A percentile compares a stretch with the other conserved stretches of the same genome.
These are phyloP conservation scores for Globisporangium acanthophoron DNA, from an alignment of 352 stramenopile genomes.

Conservation along the genomic window DNA sequence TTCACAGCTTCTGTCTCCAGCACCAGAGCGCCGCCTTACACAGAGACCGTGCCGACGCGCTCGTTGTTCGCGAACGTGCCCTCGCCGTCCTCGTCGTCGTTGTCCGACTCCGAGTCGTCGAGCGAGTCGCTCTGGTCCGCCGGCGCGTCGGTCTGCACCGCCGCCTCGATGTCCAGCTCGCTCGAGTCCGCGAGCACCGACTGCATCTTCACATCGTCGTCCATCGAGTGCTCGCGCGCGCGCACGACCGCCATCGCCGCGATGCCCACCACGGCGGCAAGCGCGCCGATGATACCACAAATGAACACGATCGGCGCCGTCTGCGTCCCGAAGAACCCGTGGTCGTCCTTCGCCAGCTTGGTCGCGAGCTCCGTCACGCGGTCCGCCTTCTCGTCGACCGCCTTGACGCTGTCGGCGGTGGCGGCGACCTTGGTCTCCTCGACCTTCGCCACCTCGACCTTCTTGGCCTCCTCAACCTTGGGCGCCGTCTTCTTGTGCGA, in stretches of 20 bases:
- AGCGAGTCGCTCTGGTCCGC: constrained; percentile 36
- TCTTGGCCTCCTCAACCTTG: constrained; percentile 1
- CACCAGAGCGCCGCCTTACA: neutral
- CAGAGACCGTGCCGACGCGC: constrained; percentile 22
- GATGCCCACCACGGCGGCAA: constrained; percentile 65
- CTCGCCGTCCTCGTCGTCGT: constrained; percentile 41
- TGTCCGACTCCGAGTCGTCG: constrained; percentile 47
- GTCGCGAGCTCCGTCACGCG: constrained; percentile 52
- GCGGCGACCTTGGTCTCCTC: constrained; percentile 1
- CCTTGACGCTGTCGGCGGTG: neutral
- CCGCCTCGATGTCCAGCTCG: constrained; percentile 58
- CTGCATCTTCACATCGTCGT: constrained; percentile 19
- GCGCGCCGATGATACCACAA: constrained; percentile 53
- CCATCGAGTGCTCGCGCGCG: constrained; percentile 17
- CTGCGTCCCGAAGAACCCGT: constrained; percentile 31
- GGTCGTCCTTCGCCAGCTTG: constrained; percentile 38
- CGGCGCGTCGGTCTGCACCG: constrained; percentile 21
- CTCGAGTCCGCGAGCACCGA: constrained; percentile 39
- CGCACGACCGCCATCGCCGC: constrained; percentile 42
- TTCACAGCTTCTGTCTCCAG: neutral
- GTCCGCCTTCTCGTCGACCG: constrained; percentile 13
- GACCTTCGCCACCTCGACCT: constrained; percentile 1
- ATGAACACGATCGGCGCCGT: constrained; percentile 50
- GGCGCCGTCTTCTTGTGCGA: neutral
- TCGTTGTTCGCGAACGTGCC: constrained; percentile 50